A percentile compares a stretch with the other conserved stretches of the same genome.
Conservation (phyloP, 2,329 filamentous ascomycete genomes). For the Fusarium sp. region DNA sequence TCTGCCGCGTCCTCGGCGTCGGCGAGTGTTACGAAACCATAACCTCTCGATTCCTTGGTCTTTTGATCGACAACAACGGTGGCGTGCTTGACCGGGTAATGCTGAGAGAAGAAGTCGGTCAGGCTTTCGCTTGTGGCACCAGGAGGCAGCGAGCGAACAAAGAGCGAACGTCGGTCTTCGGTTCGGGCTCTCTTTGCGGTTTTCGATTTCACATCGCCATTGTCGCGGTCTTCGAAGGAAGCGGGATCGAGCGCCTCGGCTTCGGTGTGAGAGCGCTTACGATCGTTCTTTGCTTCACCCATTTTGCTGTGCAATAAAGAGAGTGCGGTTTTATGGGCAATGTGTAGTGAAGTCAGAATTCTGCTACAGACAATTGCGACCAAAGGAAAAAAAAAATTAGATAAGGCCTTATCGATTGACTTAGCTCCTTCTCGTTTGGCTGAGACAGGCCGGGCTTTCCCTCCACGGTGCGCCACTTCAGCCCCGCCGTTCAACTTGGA, state of each 20-base stretch:
- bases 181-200: constrained; percentile 68
- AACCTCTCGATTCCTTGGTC: constrained; percentile 90
- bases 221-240: constrained; percentile 51
- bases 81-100: constrained; percentile 95
- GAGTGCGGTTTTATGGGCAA: background rate
- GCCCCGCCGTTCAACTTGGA: constrained; percentile 6
- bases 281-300: constrained; percentile 49
- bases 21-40: constrained; percentile 96
- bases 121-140: constrained; percentile 84
- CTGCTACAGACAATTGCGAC: constrained; percentile 23
- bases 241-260: constrained; percentile 50
- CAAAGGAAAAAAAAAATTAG: constrained; percentile 31
- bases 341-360: constrained; percentile 10
- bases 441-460: background rate
- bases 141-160: constrained; percentile 87
- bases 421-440: background rate
- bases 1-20: constrained; percentile 90
- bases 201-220: constrained; percentile 50
- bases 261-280: constrained; percentile 54
- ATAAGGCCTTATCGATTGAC: constrained; percentile 30
- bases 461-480: constrained; percentile 1
- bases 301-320: constrained; percentile 39
- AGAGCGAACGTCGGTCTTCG: constrained; percentile 79
- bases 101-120: constrained; percentile 91
- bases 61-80: constrained; percentile 88